Percentiles rank a stretch among this genome's conserved stretches.
These are phyloP conservation scores for Tephrocybe sp. DNA, from an alignment of 768 basidiomycete genomes.

Conservation along the genomic window DNA sequence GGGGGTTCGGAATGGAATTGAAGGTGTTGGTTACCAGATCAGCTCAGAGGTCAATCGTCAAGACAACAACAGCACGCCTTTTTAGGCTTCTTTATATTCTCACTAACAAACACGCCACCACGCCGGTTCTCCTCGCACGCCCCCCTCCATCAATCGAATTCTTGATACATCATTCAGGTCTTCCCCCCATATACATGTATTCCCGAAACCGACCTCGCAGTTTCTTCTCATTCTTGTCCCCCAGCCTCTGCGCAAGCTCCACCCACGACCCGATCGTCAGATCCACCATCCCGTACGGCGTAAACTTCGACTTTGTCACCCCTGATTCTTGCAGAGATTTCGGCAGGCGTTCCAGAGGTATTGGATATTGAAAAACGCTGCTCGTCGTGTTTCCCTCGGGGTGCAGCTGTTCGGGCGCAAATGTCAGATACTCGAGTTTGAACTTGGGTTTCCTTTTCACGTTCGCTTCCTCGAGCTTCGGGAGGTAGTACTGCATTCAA, in stretches of 20 bases:
- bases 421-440: constrained; percentile 80
- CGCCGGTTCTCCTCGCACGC: constrained; percentile 13
- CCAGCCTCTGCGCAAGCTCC: constrained; percentile 60
- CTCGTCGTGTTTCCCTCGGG: constrained; percentile 22
- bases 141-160: constrained; percentile 7
- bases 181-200: constrained; percentile 71
- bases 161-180: constrained; percentile 20
- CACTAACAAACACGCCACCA: background rate
- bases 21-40: constrained; percentile 33
- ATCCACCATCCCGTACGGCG: constrained; percentile 73
- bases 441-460: constrained; percentile 54
- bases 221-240: constrained; percentile 45
- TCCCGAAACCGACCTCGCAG: constrained; percentile 62
- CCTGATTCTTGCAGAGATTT: constrained; percentile 38
- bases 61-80: constrained; percentile 34
- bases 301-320: constrained; percentile 45
- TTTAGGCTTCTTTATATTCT: constrained; percentile 11
- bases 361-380: constrained; percentile 40
- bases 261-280: constrained; percentile 79
- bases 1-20: constrained; percentile 25
- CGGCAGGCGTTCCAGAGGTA: constrained; percentile 58
- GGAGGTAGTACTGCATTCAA: constrained; percentile 59
- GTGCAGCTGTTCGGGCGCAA: constrained; percentile 41
- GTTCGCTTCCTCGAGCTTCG: constrained; percentile 47
- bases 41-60: constrained; percentile 34